These are phyloP conservation scores for Oehlia diaphana DNA, from an alignment of 192 early-diverging fungal genomes.

Conservation along the genomic window DNA sequence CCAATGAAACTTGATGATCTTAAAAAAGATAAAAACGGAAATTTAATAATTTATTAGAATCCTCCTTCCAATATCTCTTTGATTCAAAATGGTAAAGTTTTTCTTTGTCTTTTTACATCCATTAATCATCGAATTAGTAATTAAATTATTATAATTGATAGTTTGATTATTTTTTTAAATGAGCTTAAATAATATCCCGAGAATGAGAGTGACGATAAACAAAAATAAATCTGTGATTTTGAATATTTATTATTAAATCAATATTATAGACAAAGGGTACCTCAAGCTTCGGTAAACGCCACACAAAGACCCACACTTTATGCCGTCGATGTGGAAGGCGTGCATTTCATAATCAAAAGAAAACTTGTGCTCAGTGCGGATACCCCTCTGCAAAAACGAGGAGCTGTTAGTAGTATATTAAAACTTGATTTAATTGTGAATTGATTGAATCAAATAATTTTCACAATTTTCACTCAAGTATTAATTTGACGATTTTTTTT, in stretches of 20 bases:
- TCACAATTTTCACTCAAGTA: neutral
- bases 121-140: no score
- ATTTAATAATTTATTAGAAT: no score
- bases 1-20: no score
- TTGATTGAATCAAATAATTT: no score
- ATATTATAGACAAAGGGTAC: slow-evolving; percentile 24
- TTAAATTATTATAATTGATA: no score
- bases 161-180: no score
- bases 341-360: slow-evolving; percentile 99
- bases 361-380: slow-evolving; percentile 99
- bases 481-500: slow-evolving; percentile 5
- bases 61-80: no score
- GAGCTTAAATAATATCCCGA: no score
- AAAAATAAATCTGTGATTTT: neutral
- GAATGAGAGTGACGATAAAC: no score
- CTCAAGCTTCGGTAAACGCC: slow-evolving; percentile 98
- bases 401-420: slow-evolving; percentile 63
- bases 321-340: slow-evolving; percentile 97
- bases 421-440: neutral
- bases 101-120: no score
- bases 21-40: no score
- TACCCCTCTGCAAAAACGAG: slow-evolving; percentile 98
- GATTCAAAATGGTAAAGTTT: no score
- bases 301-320: slow-evolving; percentile 99
- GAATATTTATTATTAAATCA: neutral